Evolutionary conservation across 2,329 filamentous ascomycete species (phyloP), one percentile per base, ranked within the genome.

Genomic region (Tolypocladium nubicola): DNA sequence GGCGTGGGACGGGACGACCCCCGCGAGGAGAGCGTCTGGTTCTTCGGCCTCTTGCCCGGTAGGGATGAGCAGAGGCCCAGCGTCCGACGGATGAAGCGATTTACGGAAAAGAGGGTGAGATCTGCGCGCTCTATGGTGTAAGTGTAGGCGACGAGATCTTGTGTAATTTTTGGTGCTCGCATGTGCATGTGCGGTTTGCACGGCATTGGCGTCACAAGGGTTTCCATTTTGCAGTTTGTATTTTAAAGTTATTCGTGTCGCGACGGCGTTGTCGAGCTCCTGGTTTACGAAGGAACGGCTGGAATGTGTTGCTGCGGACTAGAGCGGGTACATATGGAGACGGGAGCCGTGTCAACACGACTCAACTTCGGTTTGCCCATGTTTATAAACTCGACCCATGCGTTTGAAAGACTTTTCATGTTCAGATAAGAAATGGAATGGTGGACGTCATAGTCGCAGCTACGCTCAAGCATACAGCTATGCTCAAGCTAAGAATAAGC

Each of bases 21-120:
- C 56, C 75, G 71, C 62, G 78, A 72, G 57, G 79, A 78, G 70
- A 81, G 76, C 37, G 65, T 74, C 56, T 84, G 81, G 81, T 74
- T 71, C 56, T 77, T 84, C 59, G 76, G 76, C 43, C 68, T 75
- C 49, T 64, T 69, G 52, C 63, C 70, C 2, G 63, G 78, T 65
- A 60, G 71, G 57, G 73, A 73, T 54, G 74, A 76, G 60, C 71
- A 70, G 21, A 67, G 71, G 21, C 62, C 78, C 11, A 78, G 77
- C 33, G 71, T 80, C 7, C 68, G 77, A 53, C 70, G 75, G 38
- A 68, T 77, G 59, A 72, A 71, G 60, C 68, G 71, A 55, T 79
- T 75, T 61, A 79, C 78, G 1, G 76, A 79, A 66, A 75, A 71
- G 65, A 57, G 60, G 57, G 59, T 59, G 56, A 61, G 63, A 58